phyloP scores from a whole-genome alignment of 2,329 filamentous ascomycete species.

The Ophiosphaerella herpotricha region DNA sequence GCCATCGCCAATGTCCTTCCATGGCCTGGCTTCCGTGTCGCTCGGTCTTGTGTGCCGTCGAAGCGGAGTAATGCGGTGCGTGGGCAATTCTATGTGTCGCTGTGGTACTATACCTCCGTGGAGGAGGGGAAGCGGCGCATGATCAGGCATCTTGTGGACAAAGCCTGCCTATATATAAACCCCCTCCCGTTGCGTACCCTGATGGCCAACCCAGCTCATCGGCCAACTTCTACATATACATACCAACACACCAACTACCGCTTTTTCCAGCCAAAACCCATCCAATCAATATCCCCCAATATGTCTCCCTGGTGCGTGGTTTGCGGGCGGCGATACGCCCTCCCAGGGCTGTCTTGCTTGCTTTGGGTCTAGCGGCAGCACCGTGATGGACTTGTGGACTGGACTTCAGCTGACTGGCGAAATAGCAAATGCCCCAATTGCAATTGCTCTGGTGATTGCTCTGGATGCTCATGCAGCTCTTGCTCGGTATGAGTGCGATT shows the following conservation, averaged over 20 bases:
- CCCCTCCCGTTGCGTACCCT: slow-evolving; percentile 14
- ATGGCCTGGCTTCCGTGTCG: neutral
- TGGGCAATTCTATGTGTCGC: neutral
- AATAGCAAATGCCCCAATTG: slow-evolving; percentile 9
- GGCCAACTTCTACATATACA: neutral
- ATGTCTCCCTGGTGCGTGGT: slow-evolving; percentile 25
- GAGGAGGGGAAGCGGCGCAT: neutral
- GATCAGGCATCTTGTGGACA: neutral
- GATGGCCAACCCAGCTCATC: slow-evolving; percentile 12
- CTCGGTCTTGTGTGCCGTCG: neutral
- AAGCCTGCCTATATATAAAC: slow-evolving; percentile 7
- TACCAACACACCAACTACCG: neutral
- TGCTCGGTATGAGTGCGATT: slow-evolving; percentile 17
- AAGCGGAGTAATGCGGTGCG: neutral
- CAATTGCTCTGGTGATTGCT: slow-evolving; percentile 33
- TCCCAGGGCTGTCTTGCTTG: too few relatives aligned
- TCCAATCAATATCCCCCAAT: slow-evolving; percentile 7
- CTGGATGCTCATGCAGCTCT: slow-evolving; percentile 30
- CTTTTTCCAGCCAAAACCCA: slow-evolving; percentile 1
- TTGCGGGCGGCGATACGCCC: neutral
- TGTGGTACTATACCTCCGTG: neutral
- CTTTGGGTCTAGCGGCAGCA: slow-evolving; percentile 10
- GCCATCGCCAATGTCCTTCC: neutral
- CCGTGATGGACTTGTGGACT: slow-evolving; percentile 11
- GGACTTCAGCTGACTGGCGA: neutral